Base-by-base conservation (phyloP, 352 stramenopile genomes). In the Phytophthora megakarya region DNA sequence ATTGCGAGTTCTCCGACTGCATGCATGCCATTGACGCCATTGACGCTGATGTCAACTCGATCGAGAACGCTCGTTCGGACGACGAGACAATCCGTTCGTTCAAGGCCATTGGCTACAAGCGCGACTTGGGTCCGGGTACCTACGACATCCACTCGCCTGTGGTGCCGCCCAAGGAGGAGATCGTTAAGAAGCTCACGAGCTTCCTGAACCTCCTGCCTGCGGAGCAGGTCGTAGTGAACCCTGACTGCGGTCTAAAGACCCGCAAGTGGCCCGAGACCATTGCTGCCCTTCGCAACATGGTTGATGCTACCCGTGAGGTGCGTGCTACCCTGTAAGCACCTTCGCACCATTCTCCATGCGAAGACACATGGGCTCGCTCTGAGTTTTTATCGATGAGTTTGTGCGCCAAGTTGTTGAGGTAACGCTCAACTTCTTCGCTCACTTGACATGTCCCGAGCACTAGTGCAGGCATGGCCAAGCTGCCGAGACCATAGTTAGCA, bases 141-240 rank as follows among this genome's bases (percentile, higher is more conserved):
- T 98, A 97, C 76, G 93, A 98, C 75, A 97, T 98, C 70, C 92
- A 98, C 84, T 97, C 90, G 43, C 93, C 93, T 11, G 87, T 97
- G 26, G 85, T 98, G 61, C 92, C 92, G n/a, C 78, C 88, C 28
- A 89, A 90, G 56, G 78, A 89, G 44, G 76, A 92, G 44, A 97
- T 98, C 28, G 76, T 94, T 33, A 77, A 87, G 50, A 97, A 97
- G 73, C 74, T 97, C 16, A 67, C 89, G 63, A 90, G 72, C 57
- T 97, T 97, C 73, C 48, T 96, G 49, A 84, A 88, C 50, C 74
- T 89, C 16, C 64, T 98, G 44, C 81, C 84, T 9, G 75, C 81
- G 21, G 71, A 86, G 50, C 78, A 95, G 59, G 70, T 97, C 10
- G 78, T 97, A 5, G 87, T 97, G 28, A 98, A 97, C 82, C 93